Conservation (phyloP, 2,329 filamentous ascomycete species). For the Sordariomycetes sp. region DNA sequence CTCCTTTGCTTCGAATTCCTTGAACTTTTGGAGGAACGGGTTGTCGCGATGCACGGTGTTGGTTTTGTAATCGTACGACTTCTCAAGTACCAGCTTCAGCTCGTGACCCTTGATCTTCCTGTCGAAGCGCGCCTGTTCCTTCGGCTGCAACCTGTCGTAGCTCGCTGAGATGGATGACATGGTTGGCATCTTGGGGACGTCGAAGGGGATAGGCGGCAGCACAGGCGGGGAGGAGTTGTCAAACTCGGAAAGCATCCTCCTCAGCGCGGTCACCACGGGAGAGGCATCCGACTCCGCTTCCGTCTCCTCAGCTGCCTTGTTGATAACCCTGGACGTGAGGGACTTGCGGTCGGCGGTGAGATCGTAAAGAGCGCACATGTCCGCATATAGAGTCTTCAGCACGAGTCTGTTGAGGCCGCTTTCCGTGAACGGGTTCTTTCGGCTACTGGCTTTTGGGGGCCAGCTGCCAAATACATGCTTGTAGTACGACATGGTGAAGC, state of each 20-base stretch:
- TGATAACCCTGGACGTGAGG: constrained; percentile 68
- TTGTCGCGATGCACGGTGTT: constrained; percentile 26
- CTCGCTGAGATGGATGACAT: constrained; percentile 56
- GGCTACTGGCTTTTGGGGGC: constrained; percentile 85
- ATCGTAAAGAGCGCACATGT: constrained; percentile 82
- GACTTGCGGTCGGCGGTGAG: constrained; percentile 70
- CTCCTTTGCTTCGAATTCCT: constrained; percentile 60
- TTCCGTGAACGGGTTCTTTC: constrained; percentile 83
- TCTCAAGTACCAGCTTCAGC: constrained; percentile 63
- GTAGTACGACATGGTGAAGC: constrained; percentile 60
- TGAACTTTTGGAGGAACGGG: constrained; percentile 60
- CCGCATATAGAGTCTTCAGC: constrained; percentile 70
- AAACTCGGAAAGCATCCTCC: constrained; percentile 75
- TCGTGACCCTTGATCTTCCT: constrained; percentile 71
- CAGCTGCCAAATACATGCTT: constrained; percentile 54
- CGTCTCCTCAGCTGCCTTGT: constrained; percentile 19
- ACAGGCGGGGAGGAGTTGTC: constrained; percentile 85
- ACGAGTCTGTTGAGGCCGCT: constrained; percentile 79
- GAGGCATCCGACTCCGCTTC: constrained; percentile 40
- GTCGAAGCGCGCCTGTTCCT: constrained; percentile 64
- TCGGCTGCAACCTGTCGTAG: constrained; percentile 53
- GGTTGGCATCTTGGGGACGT: constrained; percentile 67
- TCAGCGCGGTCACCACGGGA: constrained; percentile 58
- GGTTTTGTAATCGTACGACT: constrained; percentile 70
- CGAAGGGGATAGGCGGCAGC: constrained; percentile 82